Base-by-base conservation (phyloP, 768 basidiomycete genomes). In the Pholiota molesta region DNA sequence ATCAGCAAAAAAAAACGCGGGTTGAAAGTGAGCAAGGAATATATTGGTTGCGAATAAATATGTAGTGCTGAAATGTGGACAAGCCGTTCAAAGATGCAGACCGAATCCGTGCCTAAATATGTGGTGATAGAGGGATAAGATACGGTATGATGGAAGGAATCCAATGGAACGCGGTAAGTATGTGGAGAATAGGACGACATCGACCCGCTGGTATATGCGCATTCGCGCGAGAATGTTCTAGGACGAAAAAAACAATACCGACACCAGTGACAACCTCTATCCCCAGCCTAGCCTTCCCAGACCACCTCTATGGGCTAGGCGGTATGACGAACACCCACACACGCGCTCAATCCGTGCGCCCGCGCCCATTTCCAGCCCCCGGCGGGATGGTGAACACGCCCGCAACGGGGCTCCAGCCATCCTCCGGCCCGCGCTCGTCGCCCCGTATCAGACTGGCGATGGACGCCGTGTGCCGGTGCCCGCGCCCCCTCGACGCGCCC, bases 381-480 rank as follows among this genome's bases (percentile, higher is more conserved):
- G 51, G 44, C n/a, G 59, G 57, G 51, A 62, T 59, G 9, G 63
- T 23, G 31, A 91, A 89, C 0, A 80, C 78, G 28, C 78, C 80
- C 11, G 71, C 81, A 59, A 91, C 87, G 6, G 90, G 88, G 73
- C 90, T 92, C 92, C 91, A 93, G 1, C 89, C 91, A 66, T 92
- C 92, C 69, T 88, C 90, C n/a, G 85, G 86, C 29, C 80, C 76
- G 53, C 90, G 75, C 67, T 94, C 90, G 40, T 92, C 90, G 5
- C 88, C 84, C 9, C 91, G 80, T 58, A 94, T 92, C 62, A 94
- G 74, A 70, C 90, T 92, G 13, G 88, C 91, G 64, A 94, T 94
- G 65, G 89, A 92, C 21, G 92, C 92, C 1, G 92, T 94, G 70
- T 94, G 92, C 37, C 84, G 77, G 73, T 94, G 92, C 31, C 79